Evolutionary conservation across 352 stramenopile genomes (phyloP).

Genomic region (Ochromonadaceae sp.): DNA sequence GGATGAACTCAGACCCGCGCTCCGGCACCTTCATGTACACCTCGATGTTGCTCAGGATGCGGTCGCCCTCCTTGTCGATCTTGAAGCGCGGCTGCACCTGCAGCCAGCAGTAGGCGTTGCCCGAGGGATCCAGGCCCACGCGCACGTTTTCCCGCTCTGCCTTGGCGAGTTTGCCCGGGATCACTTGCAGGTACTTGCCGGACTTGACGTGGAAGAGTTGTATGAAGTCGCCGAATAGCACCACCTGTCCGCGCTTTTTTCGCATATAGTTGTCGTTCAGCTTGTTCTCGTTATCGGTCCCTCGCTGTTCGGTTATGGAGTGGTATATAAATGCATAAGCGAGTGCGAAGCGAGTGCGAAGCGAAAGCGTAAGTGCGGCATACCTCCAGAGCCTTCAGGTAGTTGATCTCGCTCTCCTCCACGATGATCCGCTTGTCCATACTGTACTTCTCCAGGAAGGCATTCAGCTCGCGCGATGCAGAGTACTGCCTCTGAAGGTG

Average conservation of each 20-base stretch:
- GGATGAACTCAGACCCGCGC: slow-evolving; percentile 23
- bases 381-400: not conserved
- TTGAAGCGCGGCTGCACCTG: slow-evolving; percentile 27
- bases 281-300: slow-evolving; percentile 25
- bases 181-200: slow-evolving; percentile 25
- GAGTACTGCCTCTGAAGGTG: slow-evolving; percentile 18
- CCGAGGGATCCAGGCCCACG: slow-evolving; percentile 12
- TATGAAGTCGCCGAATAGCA: slow-evolving; percentile 23
- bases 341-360: not conserved
- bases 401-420: not conserved
- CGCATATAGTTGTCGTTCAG: slow-evolving; percentile 28
- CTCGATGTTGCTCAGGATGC: slow-evolving; percentile 9
- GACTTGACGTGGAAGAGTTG: slow-evolving; percentile 29
- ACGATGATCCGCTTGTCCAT: not conserved
- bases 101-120: slow-evolving; percentile 26
- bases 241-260: slow-evolving; percentile 12
- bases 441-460: slow-evolving; percentile 1
- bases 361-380: not conserved
- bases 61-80: slow-evolving; percentile 30
- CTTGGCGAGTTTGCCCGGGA: slow-evolving; percentile 19
- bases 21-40: slow-evolving; percentile 25
- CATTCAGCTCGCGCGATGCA: not conserved
- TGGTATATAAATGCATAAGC: slow-evolving; percentile 7
- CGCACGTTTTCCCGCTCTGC: slow-evolving; percentile 29
- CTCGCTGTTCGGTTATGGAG: no score